Conservation (phyloP, 108 stramenopile species). For the Licmophora abbreviata region DNA sequence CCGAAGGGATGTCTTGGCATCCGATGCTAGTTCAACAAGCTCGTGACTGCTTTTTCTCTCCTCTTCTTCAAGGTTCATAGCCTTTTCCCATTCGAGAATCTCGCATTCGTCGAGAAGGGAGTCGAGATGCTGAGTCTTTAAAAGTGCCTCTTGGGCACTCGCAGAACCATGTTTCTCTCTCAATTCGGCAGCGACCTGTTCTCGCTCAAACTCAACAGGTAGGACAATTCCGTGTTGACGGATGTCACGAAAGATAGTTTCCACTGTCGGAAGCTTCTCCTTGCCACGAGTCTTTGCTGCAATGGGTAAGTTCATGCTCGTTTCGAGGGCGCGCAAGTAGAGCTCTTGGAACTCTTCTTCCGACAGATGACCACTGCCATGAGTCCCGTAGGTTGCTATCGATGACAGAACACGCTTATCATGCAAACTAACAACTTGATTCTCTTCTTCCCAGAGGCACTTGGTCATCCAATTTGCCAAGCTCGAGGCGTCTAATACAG, state of each 20-base stretch:
- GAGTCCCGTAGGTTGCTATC: conserved; percentile 34
- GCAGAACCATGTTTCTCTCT: conserved; percentile 12
- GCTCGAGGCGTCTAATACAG: conserved; percentile 20
- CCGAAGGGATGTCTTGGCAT: conserved; percentile 46
- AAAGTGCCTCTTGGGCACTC: neutral
- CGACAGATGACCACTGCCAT: conserved; percentile 53
- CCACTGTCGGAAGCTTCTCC: conserved; percentile 25
- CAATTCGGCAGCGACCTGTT: conserved; percentile 16
- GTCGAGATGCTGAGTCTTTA: conserved; percentile 5
- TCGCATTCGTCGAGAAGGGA: conserved; percentile 69
- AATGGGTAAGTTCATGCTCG: conserved; percentile 9
- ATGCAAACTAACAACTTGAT: conserved; percentile 39
- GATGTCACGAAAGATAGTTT: conserved; percentile 67
- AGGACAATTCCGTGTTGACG: conserved; percentile 59
- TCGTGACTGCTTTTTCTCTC: conserved; percentile 48
- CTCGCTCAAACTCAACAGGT: conserved; percentile 51
- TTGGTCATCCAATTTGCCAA: conserved; percentile 64
- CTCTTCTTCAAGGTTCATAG: neutral
- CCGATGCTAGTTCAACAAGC: conserved; percentile 45
- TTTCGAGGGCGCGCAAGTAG: conserved; percentile 38
- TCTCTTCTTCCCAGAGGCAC: neutral
- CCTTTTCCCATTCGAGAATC: conserved; percentile 47
- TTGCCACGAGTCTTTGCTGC: conserved; percentile 17
- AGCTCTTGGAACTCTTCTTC: conserved; percentile 43
- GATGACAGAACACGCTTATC: conserved; percentile 37